A percentile compares a stretch with the other conserved stretches of the same genome.
phyloP scores from a whole-genome alignment of 306 rosid species.

The Vigna angularis region DNA sequence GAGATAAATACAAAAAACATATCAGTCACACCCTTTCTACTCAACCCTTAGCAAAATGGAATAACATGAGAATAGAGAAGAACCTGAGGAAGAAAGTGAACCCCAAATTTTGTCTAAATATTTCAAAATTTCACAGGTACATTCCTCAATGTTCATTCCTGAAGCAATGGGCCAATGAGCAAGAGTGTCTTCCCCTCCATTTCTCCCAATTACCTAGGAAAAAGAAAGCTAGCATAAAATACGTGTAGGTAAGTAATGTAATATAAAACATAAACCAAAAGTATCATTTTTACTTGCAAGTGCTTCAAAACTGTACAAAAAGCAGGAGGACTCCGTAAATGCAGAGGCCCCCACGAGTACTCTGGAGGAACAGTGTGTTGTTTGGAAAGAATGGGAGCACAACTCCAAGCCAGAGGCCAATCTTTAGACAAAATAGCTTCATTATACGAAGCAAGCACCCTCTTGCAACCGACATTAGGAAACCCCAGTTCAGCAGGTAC shows the following conservation, averaged over 20 bases:
- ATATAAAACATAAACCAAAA: conserved; percentile 32
- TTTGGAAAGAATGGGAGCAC: conserved; percentile 83
- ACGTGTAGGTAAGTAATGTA: conserved; percentile 34
- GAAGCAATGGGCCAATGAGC: conserved; percentile 94
- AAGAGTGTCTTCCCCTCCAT: conserved; percentile 97
- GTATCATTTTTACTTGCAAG: conserved; percentile 66
- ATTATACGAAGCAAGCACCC: conserved; percentile 84
- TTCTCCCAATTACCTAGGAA: conserved; percentile 74
- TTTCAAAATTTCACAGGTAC: conserved; percentile 86
- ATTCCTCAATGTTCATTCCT: conserved; percentile 84
- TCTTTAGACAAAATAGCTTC: conserved; percentile 87
- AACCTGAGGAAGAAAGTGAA: conserved; percentile 85
- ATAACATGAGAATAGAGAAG: conserved; percentile 37
- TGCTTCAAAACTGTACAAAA: conserved; percentile 83
- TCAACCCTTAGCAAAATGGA: conserved; percentile 6
- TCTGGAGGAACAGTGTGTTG: conserved; percentile 81
- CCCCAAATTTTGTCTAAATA: conserved; percentile 87
- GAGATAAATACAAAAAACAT: neutral
- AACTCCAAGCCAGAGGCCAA: conserved; percentile 98
- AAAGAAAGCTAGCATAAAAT: conserved; percentile 41
- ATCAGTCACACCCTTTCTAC: neutral
- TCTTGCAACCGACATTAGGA: conserved; percentile 84
- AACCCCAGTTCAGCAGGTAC: conserved; percentile 93
- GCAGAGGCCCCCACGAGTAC: conserved; percentile 91
- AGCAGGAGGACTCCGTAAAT: conserved; percentile 89